Percentiles rank a stretch among this genome's conserved stretches.
Conservation (phyloP, 495 filamentous ascomycete genomes). For the Viridothelium virens region DNA sequence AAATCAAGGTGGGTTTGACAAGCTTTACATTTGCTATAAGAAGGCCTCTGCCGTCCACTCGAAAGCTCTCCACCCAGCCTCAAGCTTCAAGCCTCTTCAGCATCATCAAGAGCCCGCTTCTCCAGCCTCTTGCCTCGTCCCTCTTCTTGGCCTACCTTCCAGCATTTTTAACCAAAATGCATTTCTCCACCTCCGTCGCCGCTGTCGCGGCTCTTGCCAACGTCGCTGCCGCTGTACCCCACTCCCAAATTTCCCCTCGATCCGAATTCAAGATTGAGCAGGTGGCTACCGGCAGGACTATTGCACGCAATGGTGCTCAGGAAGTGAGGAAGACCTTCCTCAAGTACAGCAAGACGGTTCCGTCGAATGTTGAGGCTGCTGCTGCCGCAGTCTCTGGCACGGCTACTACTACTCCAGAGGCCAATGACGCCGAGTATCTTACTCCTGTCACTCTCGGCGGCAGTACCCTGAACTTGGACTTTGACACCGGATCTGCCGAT, state of each 20-base stretch:
- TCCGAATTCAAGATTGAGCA: constrained; percentile 22
- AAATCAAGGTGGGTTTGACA: constrained; percentile 6
- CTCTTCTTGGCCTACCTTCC: neutral
- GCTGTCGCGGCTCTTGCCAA: constrained; percentile 21
- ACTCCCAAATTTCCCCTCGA: neutral
- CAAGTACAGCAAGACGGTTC: constrained; percentile 23
- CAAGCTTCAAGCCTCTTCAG: neutral
- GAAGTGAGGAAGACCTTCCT: constrained; percentile 24
- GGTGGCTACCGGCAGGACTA: constrained; percentile 20
- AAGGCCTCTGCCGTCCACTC: neutral
- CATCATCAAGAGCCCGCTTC: constrained; percentile 6
- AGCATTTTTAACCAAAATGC: neutral
- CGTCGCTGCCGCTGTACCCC: constrained; percentile 15
- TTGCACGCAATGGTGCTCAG: constrained; percentile 19
- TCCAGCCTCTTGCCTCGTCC: neutral
- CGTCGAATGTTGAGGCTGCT: constrained; percentile 18
- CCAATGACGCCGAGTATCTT: constrained; percentile 57
- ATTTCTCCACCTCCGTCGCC: constrained; percentile 20
- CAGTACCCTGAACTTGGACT: constrained; percentile 56
- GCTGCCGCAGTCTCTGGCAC: constrained; percentile 22
- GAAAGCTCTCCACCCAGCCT: neutral
- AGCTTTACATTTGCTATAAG: constrained; percentile 9
- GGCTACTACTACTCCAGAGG: constrained; percentile 41
- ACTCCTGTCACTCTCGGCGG: constrained; percentile 58
- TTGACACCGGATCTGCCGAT: constrained; percentile 72